Base-by-base conservation (phyloP, 768 basidiomycete species). In the Dendrothele bispora region DNA sequence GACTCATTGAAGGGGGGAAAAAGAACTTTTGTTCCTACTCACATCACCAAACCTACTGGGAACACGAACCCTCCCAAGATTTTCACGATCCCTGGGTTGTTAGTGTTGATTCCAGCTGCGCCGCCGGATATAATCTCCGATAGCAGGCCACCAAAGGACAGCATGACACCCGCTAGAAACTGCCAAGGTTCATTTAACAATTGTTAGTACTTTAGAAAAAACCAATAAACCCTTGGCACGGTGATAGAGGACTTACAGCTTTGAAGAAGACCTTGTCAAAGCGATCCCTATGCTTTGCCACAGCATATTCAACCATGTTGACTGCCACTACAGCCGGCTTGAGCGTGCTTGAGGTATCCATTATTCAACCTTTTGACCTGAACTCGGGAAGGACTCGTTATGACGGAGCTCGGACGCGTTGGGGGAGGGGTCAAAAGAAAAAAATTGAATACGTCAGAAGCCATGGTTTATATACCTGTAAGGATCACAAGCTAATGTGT, bases 21-120 rank as follows among this genome's bases (percentile, higher is more conserved):
- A 28, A 45, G 1, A 32, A 44, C 26, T 8, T 20, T 15, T 32
- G 21, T 25, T 5, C 11, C n/a, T 11, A 51, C 72, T 50, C 55
- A 88, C 86, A 88, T 88, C 46, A 84, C 82, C 69, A 88, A 78
- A 58, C 86, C 86, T 2, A 85, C 83, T 7, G 86, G 86, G 61
- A 88, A 88, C 21, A 88, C 81, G 39, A 86, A 78, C 14, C 82
- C 86, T 15, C 75, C 75, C 3, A 88, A 62, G 25, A 86, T 53
- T 58, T 83, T 87, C 37, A 85, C 80, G 8, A 88, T 65, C 17
- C 86, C 86, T 2, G 86, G 86, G 50, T 86, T 84, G 48, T 65
- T 68, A 27, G 64, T 40, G 18, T 64, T 75, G 24, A 88, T 56
- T 1, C 68, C 74, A 0, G 68, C 60, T 0, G 86, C 75, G 5